These are phyloP conservation scores for Elaphomyces granulatus DNA, from an alignment of 495 filamentous ascomycete genomes.

Conservation along the genomic window DNA sequence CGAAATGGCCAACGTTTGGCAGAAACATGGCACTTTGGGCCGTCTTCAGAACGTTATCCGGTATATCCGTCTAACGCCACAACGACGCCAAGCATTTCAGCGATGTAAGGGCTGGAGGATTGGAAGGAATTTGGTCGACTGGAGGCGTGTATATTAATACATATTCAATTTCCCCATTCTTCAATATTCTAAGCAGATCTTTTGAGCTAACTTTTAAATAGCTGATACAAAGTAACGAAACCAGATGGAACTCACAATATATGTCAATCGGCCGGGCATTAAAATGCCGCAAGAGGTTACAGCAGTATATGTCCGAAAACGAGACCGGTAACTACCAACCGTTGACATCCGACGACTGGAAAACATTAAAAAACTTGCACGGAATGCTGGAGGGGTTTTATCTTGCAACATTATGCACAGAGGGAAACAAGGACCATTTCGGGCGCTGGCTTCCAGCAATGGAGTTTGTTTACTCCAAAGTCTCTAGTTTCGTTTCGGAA, in stretches of 20 bases:
- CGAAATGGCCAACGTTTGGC: not conserved
- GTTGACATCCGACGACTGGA: not conserved
- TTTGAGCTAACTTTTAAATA: conserved; percentile 5
- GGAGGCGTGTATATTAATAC: not conserved
- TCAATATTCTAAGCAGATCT: not conserved
- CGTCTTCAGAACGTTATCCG: not conserved
- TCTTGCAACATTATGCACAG: not conserved
- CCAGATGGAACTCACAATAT: not conserved
- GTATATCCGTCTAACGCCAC: not conserved
- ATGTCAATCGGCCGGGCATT: not conserved
- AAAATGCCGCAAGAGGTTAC: not conserved
- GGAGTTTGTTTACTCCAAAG: not conserved
- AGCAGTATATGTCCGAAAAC: not conserved
- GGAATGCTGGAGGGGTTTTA: not conserved
- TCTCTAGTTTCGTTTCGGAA: not conserved
- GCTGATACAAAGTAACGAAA: not conserved
- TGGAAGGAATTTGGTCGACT: not conserved
- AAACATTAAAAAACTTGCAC: not conserved
- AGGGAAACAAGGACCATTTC: not conserved
- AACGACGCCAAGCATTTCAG: not conserved
- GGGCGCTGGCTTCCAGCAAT: not conserved
- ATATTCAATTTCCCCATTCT: not conserved
- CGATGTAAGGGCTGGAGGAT: not conserved
- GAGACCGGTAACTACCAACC: not conserved
- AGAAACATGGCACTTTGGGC: not conserved